Evolutionary conservation across 1,284 basidiomycete species (phyloP), one percentile per base, ranked within the genome.

Genomic region (Ceratobasidium papillatum): DNA sequence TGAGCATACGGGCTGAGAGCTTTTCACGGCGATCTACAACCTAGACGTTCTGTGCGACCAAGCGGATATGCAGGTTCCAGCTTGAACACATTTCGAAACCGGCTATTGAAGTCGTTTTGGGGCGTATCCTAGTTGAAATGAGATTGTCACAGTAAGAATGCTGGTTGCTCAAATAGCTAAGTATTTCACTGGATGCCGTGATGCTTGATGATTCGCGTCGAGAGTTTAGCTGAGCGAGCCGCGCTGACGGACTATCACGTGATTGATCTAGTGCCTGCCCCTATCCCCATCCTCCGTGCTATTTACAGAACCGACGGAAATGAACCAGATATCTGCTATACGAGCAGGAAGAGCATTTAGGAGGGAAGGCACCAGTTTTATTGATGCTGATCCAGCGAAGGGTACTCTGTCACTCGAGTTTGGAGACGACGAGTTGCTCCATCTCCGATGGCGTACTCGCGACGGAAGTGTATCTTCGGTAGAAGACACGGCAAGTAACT

Each of bases 291-390:
- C 58, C 12, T 17, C n/a, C 45, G 9, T 43, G 32, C 41, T 22
- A 8, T 38, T 14, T 5, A 22, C n/a, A n/a, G 34, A 17, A 30
- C 43, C 4, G 14, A 14, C 25, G 30, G 54, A 32, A 56, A 72
- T 72, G 69, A 62, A n/a, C 27, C 56, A 62, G 32, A 36, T 72
- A 52, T 72, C 62, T 51, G 30, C 43, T n/a, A 72, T 94, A 85
- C 94, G 94, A 80, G 92, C 93, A 2, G 93, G 92, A n/a, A 87
- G 91, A 34, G 89, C 89, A 0, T 88, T 90, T 75, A 84, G 91
- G 74, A 85, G 90, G 64, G 87, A 86, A 63, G 86, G 84, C 38
- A 88, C 90, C 17, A 92, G 91, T 78, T 85, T 85, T 64, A 87
- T 94, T 19, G 91, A 92, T 71, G 85, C 91, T 0, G 84, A 84